A percentile compares a stretch with the other conserved stretches of the same genome.
phyloP scores from a whole-genome alignment of 2,329 filamentous ascomycete species.

The Fusarium sp. region DNA sequence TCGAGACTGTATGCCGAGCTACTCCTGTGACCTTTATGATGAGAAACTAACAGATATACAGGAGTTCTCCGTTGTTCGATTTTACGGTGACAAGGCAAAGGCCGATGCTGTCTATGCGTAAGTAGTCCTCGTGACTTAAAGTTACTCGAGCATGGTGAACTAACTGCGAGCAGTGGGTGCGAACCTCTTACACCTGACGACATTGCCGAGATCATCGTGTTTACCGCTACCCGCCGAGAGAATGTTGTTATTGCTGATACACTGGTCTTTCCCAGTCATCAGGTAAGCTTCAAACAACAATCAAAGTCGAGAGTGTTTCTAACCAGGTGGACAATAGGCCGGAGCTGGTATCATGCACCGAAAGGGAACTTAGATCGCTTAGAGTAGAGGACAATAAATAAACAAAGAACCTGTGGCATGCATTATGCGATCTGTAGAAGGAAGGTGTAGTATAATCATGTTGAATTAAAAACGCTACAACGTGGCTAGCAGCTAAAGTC shows the following conservation, averaged over 20 bases:
- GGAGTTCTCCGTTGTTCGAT: constrained; percentile 91
- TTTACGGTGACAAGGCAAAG: constrained; percentile 88
- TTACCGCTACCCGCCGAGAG: constrained; percentile 83
- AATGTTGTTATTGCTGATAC: constrained; percentile 93
- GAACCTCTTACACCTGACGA: constrained; percentile 90
- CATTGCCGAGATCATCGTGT: constrained; percentile 91
- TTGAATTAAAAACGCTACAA: background rate
- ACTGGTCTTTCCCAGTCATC: constrained; percentile 88
- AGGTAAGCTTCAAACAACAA: constrained; percentile 64
- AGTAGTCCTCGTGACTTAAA: constrained; percentile 49
- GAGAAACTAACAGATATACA: constrained; percentile 46
- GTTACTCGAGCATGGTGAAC: background rate
- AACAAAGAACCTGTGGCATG: background rate
- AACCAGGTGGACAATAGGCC: constrained; percentile 42
- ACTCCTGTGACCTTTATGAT: background rate
- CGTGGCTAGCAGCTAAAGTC: background rate
- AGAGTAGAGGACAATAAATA: constrained; percentile 10
- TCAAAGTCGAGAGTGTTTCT: background rate
- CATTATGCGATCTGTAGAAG: background rate
- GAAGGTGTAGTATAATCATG: background rate
- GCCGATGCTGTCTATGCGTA: constrained; percentile 90
- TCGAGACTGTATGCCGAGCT: constrained; percentile 76
- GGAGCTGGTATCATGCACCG: constrained; percentile 52
- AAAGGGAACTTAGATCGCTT: constrained; percentile 33
- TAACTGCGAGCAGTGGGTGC: constrained; percentile 67